A percentile compares a stretch with the other conserved stretches of the same genome.
phyloP scores from a whole-genome alignment of 2,329 filamentous ascomycete species.

The Cryphonectria parasitica region DNA sequence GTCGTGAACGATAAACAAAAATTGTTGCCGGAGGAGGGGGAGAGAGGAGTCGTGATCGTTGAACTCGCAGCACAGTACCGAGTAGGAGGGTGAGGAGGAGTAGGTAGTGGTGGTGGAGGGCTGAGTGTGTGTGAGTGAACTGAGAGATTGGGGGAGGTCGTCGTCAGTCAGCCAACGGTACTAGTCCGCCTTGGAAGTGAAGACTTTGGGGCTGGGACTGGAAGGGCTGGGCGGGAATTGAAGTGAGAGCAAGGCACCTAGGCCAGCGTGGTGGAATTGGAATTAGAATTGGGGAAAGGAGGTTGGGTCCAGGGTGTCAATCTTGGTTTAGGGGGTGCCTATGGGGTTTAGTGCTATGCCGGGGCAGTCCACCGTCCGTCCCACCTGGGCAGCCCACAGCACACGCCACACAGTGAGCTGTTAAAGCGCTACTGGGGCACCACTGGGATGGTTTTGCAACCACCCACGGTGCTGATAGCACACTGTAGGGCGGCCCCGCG shows the following conservation, averaged over 20 bases:
- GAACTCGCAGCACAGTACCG: not conserved
- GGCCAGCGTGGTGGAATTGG: slow-evolving; percentile 3
- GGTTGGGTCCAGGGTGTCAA: slow-evolving; percentile 5
- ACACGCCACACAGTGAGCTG: slow-evolving; percentile 7
- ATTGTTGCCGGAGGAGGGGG: not conserved
- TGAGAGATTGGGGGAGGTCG: not conserved
- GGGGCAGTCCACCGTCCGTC: slow-evolving; percentile 1
- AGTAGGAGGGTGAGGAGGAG: not conserved
- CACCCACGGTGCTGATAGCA: not conserved
- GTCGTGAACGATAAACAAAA: slow-evolving; percentile 9
- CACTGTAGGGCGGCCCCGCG: slow-evolving; percentile 1
- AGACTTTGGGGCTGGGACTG: slow-evolving; percentile 14
- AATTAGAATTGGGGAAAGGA: slow-evolving; percentile 16
- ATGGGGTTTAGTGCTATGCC: slow-evolving; percentile 9
- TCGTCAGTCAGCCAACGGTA: not conserved
- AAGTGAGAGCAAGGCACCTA: not conserved
- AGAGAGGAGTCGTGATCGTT: not conserved
- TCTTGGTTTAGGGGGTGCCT: slow-evolving; percentile 13
- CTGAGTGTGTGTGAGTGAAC: not conserved
- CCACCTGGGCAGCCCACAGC: slow-evolving; percentile 8
- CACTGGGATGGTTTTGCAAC: not conserved
- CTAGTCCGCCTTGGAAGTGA: slow-evolving; percentile 3
- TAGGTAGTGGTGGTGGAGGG: not conserved
- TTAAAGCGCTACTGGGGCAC: not conserved
- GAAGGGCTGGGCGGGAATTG: not conserved